Percentiles rank a stretch among this genome's conserved stretches.
These are phyloP conservation scores for Penicillium sp. DNA, from an alignment of 2,329 filamentous ascomycete genomes.

Conservation along the genomic window DNA sequence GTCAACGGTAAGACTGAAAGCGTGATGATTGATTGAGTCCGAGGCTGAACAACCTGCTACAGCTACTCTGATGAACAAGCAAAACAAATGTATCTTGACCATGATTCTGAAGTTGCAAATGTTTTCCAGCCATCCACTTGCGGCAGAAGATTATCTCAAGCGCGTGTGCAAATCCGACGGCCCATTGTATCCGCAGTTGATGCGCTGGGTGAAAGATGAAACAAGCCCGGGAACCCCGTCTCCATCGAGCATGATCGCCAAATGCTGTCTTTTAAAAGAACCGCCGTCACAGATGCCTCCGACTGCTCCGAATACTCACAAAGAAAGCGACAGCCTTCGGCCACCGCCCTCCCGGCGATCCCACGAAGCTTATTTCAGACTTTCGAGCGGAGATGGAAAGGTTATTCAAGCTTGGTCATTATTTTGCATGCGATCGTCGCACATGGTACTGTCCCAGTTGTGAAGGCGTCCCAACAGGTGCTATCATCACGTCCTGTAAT, in stretches of 20 bases:
- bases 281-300: not conserved
- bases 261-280: not conserved
- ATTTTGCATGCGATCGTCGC: not conserved
- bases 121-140: slow-evolving; percentile 1
- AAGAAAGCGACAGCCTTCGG: not conserved
- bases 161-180: not conserved
- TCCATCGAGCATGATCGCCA: not conserved
- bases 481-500: not conserved
- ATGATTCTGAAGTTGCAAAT: slow-evolving; percentile 2
- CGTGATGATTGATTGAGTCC: not conserved
- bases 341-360: not conserved
- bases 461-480: not conserved
- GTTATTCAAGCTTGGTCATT: not conserved
- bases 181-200: not conserved
- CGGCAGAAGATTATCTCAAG: not conserved
- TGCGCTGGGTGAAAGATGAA: not conserved
- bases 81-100: not conserved
- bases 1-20: not conserved
- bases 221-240: not conserved
- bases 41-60: not conserved
- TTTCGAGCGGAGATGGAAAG: not conserved
- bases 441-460: not conserved
- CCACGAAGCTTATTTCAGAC: not conserved
- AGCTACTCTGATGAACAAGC: not conserved
- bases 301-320: not conserved